Percentiles rank a stretch among this genome's conserved stretches.
These are phyloP conservation scores for Boletus patriciae DNA, from an alignment of 768 basidiomycete species.

Conservation along the genomic window DNA sequence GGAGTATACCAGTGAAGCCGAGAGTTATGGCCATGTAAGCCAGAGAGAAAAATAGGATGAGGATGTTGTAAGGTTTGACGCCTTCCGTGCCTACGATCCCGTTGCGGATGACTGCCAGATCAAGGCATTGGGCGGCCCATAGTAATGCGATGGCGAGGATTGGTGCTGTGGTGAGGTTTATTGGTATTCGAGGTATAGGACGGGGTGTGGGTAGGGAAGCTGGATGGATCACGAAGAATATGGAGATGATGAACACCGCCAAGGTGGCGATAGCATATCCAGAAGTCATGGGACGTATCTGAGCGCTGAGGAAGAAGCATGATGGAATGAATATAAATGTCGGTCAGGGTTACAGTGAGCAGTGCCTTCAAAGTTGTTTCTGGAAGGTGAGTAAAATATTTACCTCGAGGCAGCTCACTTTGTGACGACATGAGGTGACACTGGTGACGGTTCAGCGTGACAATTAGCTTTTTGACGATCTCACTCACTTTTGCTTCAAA, in stretches of 20 bases:
- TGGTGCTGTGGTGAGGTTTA: slow-evolving; percentile 56
- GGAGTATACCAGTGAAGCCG: slow-evolving; percentile 84
- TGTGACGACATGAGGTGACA: too few species aligned
- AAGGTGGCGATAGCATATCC: slow-evolving; percentile 49
- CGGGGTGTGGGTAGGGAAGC: slow-evolving; percentile 41
- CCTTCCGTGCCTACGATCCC: slow-evolving; percentile 82
- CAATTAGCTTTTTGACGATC: too few species aligned
- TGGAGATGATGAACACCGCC: slow-evolving; percentile 53
- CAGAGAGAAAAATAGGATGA: slow-evolving; percentile 88
- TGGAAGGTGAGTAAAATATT: too few species aligned
- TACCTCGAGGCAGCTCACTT: too few species aligned
- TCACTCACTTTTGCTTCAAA: too few species aligned
- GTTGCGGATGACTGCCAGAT: slow-evolving; percentile 50
- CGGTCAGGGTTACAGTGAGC: too few species aligned
- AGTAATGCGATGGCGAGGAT: slow-evolving; percentile 52
- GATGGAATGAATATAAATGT: too few species aligned
- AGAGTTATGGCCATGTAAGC: slow-evolving; percentile 93
- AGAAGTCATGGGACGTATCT: slow-evolving; percentile 47
- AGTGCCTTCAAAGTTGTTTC: too few species aligned
- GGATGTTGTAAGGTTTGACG: slow-evolving; percentile 88
- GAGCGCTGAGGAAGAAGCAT: too few species aligned
- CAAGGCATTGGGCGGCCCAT: slow-evolving; percentile 56
- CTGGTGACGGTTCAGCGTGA: too few species aligned
- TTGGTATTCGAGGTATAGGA: slow-evolving; percentile 35
- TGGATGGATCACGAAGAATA: slow-evolving; percentile 50